A percentile compares a stretch with the other conserved stretches of the same genome.
Conservation (phyloP, 2,329 filamentous ascomycete species). For the Colletotrichum sp. region DNA sequence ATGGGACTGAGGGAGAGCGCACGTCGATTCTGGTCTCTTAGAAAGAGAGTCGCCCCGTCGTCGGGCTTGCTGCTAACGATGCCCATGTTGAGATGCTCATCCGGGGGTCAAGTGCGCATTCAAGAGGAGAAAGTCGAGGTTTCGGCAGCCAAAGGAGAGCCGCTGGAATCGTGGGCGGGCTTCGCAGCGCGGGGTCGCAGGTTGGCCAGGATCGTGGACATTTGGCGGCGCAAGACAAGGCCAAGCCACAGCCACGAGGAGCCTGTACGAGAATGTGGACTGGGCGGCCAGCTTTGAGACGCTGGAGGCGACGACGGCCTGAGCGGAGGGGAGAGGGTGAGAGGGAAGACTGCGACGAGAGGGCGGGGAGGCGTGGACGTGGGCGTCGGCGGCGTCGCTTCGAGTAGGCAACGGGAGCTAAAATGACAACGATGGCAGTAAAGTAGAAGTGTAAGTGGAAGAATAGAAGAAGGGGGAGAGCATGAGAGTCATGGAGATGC, state of each 20-base stretch:
- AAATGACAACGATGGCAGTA: conserved; percentile 3
- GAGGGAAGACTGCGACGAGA: neutral
- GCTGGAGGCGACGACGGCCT: conserved; percentile 3
- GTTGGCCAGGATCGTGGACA: conserved; percentile 20
- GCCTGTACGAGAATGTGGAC: conserved; percentile 11
- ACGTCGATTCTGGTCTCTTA: conserved; percentile 94
- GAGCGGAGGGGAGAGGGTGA: neutral
- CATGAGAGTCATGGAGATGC: conserved; percentile 8
- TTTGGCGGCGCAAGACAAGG: conserved; percentile 21
- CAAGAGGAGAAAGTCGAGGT: neutral
- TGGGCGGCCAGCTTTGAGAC: conserved; percentile 12
- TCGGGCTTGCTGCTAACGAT: conserved; percentile 89
- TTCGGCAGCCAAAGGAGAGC: neutral
- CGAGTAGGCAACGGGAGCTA: neutral
- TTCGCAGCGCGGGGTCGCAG: conserved; percentile 22
- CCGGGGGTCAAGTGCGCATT: conserved; percentile 17
- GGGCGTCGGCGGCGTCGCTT: neutral
- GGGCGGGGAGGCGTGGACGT: neutral
- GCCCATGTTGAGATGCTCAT: conserved; percentile 72
- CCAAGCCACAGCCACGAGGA: conserved; percentile 20
- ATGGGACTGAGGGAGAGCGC: conserved; percentile 41
- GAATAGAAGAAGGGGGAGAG: conserved; percentile 2
- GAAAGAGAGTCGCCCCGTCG: conserved; percentile 79
- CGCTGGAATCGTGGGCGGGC: conserved; percentile 6
- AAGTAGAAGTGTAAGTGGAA: neutral